These are phyloP conservation scores for Pholiota conissans DNA, from an alignment of 768 basidiomycete genomes.

Conservation along the genomic window DNA sequence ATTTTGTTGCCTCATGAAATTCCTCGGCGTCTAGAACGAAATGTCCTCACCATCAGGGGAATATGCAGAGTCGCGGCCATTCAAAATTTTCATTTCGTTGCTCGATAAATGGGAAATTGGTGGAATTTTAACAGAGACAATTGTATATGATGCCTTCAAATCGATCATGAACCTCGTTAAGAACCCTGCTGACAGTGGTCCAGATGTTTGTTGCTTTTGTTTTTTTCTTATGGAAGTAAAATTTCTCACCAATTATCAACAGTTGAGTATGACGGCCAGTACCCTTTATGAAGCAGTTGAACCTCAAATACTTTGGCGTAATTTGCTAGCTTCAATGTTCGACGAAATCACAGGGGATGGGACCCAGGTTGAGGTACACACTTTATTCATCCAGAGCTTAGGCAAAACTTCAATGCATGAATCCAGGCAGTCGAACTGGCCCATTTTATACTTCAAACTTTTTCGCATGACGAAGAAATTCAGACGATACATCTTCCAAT, in stretches of 20 bases:
- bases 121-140: constrained; percentile 68
- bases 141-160: constrained; percentile 80
- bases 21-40: constrained; percentile 50
- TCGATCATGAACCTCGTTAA: constrained; percentile 62
- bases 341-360: constrained; percentile 49
- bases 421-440: constrained; percentile 68
- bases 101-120: constrained; percentile 99
- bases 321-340: constrained; percentile 60
- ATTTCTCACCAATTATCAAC: background rate
- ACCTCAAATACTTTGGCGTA: constrained; percentile 84
- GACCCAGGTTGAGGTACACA: constrained; percentile 46
- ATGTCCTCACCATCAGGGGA: constrained; percentile 73
- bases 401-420: background rate
- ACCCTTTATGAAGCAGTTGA: constrained; percentile 93
- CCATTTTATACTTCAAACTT: constrained; percentile 69
- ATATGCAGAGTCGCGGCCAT: constrained; percentile 81
- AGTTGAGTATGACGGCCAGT: constrained; percentile 82
- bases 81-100: constrained; percentile 93
- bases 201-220: constrained; percentile 52
- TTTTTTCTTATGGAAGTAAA: background rate
- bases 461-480: constrained; percentile 89
- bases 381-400: background rate
- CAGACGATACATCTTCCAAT: constrained; percentile 79
- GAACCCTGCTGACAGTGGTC: constrained; percentile 48
- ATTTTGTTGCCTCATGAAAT: background rate